Base-by-base conservation (phyloP, 257 asterid genomes). In the Ballota nigra region DNA sequence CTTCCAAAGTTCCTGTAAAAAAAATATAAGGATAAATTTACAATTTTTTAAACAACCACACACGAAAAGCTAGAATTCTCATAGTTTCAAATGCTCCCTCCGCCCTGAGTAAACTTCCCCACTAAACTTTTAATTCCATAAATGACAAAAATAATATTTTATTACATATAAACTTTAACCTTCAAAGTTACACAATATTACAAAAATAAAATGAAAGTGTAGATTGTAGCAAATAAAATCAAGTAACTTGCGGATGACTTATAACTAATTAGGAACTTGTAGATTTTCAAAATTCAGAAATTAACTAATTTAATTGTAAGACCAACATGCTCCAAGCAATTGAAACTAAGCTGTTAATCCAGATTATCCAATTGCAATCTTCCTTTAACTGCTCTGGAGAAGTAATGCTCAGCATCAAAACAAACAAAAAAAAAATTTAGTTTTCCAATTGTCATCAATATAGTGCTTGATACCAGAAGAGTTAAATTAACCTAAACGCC, bases 1-100 rank as follows among this genome's bases (percentile, higher is more conserved):
- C 63, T 63, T 90, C 93, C 76, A 90, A 41, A 55, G 77, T 69
- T 12, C 73, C 80, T 75, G 85, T 88, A 89, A 90, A 71, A 75
- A 13, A 67, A 56, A 29, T 15, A 29, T 10, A 2, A 8, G 43
- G 16, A 23, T 70, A 70, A 34, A n/a, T 38, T 61, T 63, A 62
- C 29, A 28, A 11, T 33, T 24, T 24, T 38, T 26, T 23, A 24
- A 23, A 24, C 11, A 47, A 18, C 28, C 60, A 19, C 5, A 53
- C 60, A n/a, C n/a, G n/a, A n/a, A n/a, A n/a, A 53, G 10, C 60
- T 19, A 53, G 29, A 6, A 6, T 19, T 53, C n/a, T n/a, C n/a
- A n/a, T n/a, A n/a, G n/a, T n/a, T n/a, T n/a, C n/a, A n/a, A n/a
- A n/a, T n/a, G n/a, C n/a, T n/a, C n/a, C n/a, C n/a, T n/a, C n/a